phyloP scores from a whole-genome alignment of 768 basidiomycete species.

The Trametes villosa region DNA sequence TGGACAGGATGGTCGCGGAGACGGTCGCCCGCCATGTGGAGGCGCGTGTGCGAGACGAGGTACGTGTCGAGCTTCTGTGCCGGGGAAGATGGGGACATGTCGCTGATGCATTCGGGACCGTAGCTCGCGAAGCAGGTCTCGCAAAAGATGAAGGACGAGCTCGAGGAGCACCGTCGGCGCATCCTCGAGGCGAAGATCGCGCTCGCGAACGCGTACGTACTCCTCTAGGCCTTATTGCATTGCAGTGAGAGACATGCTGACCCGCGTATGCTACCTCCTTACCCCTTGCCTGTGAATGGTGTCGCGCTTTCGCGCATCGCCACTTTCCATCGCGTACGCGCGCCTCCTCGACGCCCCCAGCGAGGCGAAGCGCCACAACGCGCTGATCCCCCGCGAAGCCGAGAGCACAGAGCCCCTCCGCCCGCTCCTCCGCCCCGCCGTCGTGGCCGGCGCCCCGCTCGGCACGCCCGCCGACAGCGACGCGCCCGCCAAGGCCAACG shows the following conservation, averaged over 20 bases:
- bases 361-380: constrained; percentile 51
- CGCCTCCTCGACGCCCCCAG: constrained; percentile 28
- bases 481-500: not conserved
- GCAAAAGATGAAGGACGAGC: not conserved
- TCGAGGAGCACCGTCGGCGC: not conserved
- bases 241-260: too few species aligned
- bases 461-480: not conserved
- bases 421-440: constrained; percentile 53
- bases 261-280: too few species aligned
- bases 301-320: not conserved
- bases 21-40: constrained; percentile 34
- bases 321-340: constrained; percentile 1
- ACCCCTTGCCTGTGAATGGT: not conserved
- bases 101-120: not conserved
- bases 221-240: too few species aligned
- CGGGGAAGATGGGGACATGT: not conserved
- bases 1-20: constrained; percentile 35
- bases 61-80: too few species aligned
- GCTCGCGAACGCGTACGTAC: not conserved
- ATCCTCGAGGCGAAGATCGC: not conserved
- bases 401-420: constrained; percentile 47
- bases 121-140: not conserved
- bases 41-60: constrained; percentile 49
- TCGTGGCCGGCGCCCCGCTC: constrained; percentile 24
- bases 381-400: constrained; percentile 40